Evolutionary conservation across 2,329 filamentous ascomycete species (phyloP).

Genomic region (Zymoseptoria brevis): DNA sequence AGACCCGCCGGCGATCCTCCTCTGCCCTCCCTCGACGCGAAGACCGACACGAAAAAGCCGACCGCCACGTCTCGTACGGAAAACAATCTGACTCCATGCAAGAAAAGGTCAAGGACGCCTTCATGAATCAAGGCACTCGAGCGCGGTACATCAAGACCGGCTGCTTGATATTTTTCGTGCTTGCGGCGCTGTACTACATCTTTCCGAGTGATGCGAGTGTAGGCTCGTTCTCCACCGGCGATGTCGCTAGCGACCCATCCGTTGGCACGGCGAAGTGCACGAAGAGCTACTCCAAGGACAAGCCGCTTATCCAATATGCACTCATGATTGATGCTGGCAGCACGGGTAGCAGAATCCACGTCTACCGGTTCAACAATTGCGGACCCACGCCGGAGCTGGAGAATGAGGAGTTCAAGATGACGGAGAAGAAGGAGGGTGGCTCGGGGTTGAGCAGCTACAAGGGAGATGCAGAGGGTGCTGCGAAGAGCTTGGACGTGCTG

Average conservation of each 20-base stretch:
- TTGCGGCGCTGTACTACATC: conserved; percentile 52
- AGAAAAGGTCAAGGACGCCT: conserved; percentile 35
- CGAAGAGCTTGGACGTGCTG: conserved; percentile 78
- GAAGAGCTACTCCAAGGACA: conserved; percentile 74
- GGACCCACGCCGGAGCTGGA: conserved; percentile 91
- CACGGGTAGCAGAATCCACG: conserved; percentile 94
- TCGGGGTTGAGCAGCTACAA: conserved; percentile 78
- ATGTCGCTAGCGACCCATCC: conserved; percentile 47
- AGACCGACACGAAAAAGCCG: conserved; percentile 38
- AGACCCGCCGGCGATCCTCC: conserved; percentile 46
- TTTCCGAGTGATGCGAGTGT: conserved; percentile 31
- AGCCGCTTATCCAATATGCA: conserved; percentile 93
- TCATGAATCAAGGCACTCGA: conserved; percentile 56
- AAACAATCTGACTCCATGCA: conserved; percentile 28
- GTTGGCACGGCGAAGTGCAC: conserved; percentile 68
- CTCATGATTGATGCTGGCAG: conserved; percentile 98
- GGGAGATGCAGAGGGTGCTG: conserved; percentile 76
- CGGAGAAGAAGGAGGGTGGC: conserved; percentile 72
- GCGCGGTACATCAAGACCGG: conserved; percentile 55
- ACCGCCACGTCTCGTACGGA: conserved; percentile 29
- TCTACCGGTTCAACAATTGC: conserved; percentile 99
- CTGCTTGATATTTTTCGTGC: conserved; percentile 50
- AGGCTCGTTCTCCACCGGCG: conserved; percentile 28
- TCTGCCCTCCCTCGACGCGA: conserved; percentile 41
- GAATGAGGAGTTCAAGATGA: conserved; percentile 88